Conservation (phyloP, 345 rosid genomes). For the Pistacia atlantica region DNA sequence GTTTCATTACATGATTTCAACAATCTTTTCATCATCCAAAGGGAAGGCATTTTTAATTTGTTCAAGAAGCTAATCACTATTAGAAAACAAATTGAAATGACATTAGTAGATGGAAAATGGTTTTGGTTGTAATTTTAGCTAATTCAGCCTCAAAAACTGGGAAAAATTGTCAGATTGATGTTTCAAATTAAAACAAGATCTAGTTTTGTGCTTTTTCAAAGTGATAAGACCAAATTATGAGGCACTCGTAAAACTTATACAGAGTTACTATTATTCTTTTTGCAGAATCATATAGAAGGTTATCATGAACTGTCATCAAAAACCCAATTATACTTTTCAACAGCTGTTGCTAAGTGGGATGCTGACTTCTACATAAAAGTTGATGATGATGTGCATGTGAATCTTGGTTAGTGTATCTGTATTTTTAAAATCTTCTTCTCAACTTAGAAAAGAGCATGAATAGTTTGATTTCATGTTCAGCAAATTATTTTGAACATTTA, state of each 20-base stretch:
- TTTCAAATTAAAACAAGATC: not conserved
- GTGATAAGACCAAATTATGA: not conserved
- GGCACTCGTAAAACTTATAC: slow-evolving; percentile 11
- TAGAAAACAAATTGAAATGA: not conserved
- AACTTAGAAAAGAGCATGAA: slow-evolving; percentile 15
- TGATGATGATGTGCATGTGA: slow-evolving; percentile 79
- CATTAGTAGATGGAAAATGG: not conserved
- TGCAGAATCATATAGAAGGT: slow-evolving; percentile 84
- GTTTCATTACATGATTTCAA: not conserved
- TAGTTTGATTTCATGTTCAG: slow-evolving; percentile 4
- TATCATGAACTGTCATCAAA: slow-evolving; percentile 70
- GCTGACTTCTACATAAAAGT: slow-evolving; percentile 84
- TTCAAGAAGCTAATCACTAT: not conserved
- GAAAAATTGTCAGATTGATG: not conserved
- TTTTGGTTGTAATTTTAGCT: not conserved
- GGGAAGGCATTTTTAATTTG: not conserved
- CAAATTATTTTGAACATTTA: slow-evolving; percentile 23
- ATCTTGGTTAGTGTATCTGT: slow-evolving; percentile 73
- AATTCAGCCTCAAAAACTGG: not conserved
- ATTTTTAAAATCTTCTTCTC: not conserved
- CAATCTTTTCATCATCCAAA: not conserved
- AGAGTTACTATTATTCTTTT: slow-evolving; percentile 2
- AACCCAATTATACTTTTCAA: slow-evolving; percentile 67
- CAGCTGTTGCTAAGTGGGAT: slow-evolving; percentile 77
- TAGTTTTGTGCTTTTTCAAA: not conserved